Evolutionary conservation across 345 rosid genomes (phyloP).

Genomic region (Syzygium aromaticum): DNA sequence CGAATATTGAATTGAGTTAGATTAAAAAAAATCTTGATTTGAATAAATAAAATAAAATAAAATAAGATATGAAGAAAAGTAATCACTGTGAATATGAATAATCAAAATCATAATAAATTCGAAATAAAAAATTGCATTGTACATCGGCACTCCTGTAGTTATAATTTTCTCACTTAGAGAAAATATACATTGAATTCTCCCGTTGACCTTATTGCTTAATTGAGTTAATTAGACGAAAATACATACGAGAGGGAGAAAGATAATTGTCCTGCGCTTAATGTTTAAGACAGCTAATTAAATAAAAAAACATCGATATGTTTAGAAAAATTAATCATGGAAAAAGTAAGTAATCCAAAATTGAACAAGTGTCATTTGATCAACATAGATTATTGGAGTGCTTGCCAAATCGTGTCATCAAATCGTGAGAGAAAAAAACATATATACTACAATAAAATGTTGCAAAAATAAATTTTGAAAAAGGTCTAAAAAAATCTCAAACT

Average conservation of each 20-base stretch:
- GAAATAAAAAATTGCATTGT: background rate
- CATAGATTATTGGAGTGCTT: background rate
- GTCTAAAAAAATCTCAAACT: no score
- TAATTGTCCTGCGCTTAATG: background rate
- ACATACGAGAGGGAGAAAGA: background rate
- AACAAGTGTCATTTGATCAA: background rate
- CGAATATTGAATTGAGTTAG: background rate
- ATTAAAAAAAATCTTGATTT: background rate
- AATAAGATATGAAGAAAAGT: background rate
- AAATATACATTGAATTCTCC: background rate
- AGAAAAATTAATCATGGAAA: background rate
- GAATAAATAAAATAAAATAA: background rate
- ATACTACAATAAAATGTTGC: fast-evolving
- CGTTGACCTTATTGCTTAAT: background rate
- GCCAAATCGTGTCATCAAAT: background rate
- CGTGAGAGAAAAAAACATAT: background rate
- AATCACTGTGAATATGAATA: background rate
- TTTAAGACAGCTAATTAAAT: background rate
- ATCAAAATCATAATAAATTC: background rate
- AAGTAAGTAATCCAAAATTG: background rate
- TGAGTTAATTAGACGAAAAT: background rate
- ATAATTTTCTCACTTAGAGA: background rate
- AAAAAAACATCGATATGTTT: background rate
- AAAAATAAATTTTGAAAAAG: no score
- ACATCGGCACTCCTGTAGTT: background rate